These are phyloP conservation scores for Moesziomyces parantarcticus DNA, from an alignment of 1,284 basidiomycete species.

Conservation along the genomic window DNA sequence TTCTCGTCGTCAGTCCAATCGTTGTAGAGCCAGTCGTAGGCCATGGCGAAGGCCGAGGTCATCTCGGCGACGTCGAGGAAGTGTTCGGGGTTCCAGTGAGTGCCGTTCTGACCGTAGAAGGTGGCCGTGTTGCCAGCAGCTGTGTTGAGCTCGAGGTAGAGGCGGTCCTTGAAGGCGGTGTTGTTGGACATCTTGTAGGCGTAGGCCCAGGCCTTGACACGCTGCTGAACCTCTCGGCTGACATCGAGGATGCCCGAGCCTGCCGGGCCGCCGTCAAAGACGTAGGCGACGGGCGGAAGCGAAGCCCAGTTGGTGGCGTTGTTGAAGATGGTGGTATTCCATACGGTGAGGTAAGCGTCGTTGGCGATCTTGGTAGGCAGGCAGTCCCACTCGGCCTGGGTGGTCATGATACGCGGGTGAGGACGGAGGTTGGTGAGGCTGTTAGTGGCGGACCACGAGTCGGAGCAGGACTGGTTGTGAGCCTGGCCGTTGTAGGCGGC, in stretches of 20 bases:
- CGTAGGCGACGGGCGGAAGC: slow-evolving; percentile 76
- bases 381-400: slow-evolving; percentile 88
- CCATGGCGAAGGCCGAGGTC: slow-evolving; percentile 75
- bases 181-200: slow-evolving; percentile 90
- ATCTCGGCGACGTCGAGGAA: slow-evolving; percentile 96
- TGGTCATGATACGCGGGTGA: slow-evolving; percentile 91
- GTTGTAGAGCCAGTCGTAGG: slow-evolving; percentile 93
- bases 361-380: slow-evolving; percentile 80
- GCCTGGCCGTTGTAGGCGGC: slow-evolving; percentile 27
- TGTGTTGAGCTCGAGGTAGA: slow-evolving; percentile 80
- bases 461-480: slow-evolving; percentile 42
- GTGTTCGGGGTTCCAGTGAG: slow-evolving; percentile 82
- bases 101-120: slow-evolving; percentile 73
- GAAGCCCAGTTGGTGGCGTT: slow-evolving; percentile 82
- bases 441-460: slow-evolving; percentile 72
- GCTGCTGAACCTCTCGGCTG: slow-evolving; percentile 86
- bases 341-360: slow-evolving; percentile 85
- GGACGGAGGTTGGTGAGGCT: slow-evolving; percentile 77
- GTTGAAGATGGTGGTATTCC: slow-evolving; percentile 89
- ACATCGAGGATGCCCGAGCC: slow-evolving; percentile 92
- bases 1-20: slow-evolving; percentile 82
- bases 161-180: slow-evolving; percentile 86
- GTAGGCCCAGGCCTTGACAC: slow-evolving; percentile 92
- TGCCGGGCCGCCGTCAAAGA: slow-evolving; percentile 74
- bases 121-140: slow-evolving; percentile 67